Conservation (phyloP, 495 filamentous ascomycete genomes). For the Aspergillus campestris region DNA sequence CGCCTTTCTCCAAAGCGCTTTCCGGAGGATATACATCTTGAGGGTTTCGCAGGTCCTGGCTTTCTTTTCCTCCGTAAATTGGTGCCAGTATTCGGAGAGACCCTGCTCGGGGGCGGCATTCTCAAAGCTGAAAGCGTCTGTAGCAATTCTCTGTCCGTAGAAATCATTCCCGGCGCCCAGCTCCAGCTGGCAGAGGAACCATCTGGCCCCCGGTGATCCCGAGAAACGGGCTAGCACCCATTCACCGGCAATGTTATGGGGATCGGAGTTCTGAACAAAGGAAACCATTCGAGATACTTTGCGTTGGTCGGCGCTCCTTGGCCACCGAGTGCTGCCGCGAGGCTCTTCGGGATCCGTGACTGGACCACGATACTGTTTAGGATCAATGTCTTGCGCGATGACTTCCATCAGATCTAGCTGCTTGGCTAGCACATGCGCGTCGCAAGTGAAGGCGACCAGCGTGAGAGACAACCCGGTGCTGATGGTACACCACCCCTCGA, state of each 20-base stretch:
- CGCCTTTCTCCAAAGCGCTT: no score
- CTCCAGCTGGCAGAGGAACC: conserved; percentile 41
- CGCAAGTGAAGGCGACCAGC: conserved; percentile 10
- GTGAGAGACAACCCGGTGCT: conserved; percentile 11
- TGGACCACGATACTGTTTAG: no score
- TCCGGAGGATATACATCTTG: no score
- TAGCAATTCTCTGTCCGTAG: conserved; percentile 7
- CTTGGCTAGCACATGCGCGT: conserved; percentile 2
- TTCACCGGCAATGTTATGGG: conserved; percentile 33
- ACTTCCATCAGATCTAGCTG: conserved; percentile 12
- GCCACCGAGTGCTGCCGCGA: no score
- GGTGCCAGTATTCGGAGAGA: conserved; percentile 13
- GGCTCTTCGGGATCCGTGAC: no score
- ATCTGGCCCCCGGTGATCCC: conserved; percentile 28
- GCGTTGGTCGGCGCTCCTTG: no score
- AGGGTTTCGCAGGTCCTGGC: no score
- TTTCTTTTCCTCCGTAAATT: no score
- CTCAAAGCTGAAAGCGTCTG: conserved; percentile 11
- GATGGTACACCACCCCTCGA: conserved; percentile 15
- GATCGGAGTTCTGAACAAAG: conserved; percentile 31
- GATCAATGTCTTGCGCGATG: neutral
- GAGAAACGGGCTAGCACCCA: conserved; percentile 43
- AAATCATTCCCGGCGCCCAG: conserved; percentile 13
- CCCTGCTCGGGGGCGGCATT: conserved; percentile 11
- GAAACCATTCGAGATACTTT: conserved; percentile 28